A percentile compares a stretch with the other conserved stretches of the same genome.
Evolutionary conservation across 179 eudicot species (phyloP).

Genomic region (Amaranthus tricolor): DNA sequence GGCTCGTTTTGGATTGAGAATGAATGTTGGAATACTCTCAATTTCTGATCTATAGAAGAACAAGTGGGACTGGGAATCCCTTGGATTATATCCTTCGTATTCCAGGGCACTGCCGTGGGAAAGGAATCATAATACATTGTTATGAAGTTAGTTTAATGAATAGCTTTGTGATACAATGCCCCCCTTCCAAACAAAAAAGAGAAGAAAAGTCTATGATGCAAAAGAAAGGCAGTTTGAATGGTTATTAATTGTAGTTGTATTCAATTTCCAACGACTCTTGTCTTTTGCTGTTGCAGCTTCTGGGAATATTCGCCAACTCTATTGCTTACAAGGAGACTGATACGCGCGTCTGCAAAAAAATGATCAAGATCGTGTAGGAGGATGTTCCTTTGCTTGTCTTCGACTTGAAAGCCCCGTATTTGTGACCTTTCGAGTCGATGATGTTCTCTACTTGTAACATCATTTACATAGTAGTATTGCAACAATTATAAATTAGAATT

Average conservation of each 20-base stretch:
- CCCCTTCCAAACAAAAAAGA: not conserved
- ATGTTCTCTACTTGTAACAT: slow-evolving; percentile 21
- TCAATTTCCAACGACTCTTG: slow-evolving; percentile 7
- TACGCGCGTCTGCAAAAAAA: slow-evolving; percentile 1
- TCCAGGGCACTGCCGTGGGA: no score
- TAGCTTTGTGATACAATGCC: not conserved
- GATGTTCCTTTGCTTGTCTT: slow-evolving; percentile 14
- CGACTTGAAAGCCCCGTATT: not conserved
- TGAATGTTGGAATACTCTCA: no score
- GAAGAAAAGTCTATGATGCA: not conserved
- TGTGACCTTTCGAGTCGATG: slow-evolving; percentile 1
- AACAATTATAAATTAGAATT: slow-evolving; percentile 11
- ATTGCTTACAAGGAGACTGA: slow-evolving; percentile 77
- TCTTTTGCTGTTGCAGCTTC: slow-evolving; percentile 54
- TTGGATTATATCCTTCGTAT: no score
- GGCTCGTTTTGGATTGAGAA: no score
- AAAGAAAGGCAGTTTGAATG: not conserved
- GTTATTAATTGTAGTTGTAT: not conserved
- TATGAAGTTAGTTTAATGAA: no score
- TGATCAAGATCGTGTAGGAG: slow-evolving; percentile 17
- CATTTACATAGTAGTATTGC: slow-evolving; percentile 23
- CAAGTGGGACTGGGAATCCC: no score
- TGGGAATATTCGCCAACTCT: slow-evolving; percentile 85
- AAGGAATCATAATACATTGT: no score
- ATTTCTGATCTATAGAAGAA: no score